Base-by-base conservation (phyloP, 441 rosid species). In the Euphorbia schlechtendalii region DNA sequence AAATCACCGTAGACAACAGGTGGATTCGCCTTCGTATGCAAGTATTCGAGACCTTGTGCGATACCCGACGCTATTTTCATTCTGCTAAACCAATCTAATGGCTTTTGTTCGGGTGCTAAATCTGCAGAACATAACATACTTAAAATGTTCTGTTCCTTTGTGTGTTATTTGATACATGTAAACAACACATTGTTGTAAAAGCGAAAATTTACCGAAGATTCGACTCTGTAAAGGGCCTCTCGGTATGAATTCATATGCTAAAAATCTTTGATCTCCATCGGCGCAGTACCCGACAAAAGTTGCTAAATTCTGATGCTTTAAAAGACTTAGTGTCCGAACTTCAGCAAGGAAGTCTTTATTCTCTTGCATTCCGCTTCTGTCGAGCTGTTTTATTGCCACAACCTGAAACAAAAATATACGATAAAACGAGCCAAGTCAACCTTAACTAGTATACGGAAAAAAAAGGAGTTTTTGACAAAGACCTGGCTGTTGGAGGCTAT, bases 331-430 rank as follows among this genome's bases (percentile, higher is more conserved):
- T 24, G 57, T 66, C 56, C 51, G 24, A 56, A 90, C 93, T 70
- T 87, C 95, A 27, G 43, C 72, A 51, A 86, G 83, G 65, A 90
- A 90, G 72, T 93, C 90, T 59, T 79, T 84, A 78, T 77, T 81
- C 54, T 77, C 96, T 63, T 88, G 84, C 67, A 77, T 48, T 53
- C 89, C 87, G 71, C 89, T 84, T 65, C 84, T 82, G 81, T 93
- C 99, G 5, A 93, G 83, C 71, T 90, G 96, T 73, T 93, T 93
- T 63, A 88, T 84, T 14, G 97, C 99, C 67, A 93, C 95, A 24
- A 71, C 92, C 98, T 89, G 51, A n/a, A 22, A 0, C 18, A 73
- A 46, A 8, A 46, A n/a, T n/a, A n/a, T n/a, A n/a, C n/a, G n/a
- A n/a, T n/a, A n/a, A n/a, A n/a, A n/a, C n/a, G n/a, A n/a, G n/a